These are phyloP conservation scores for Boletus patriciae DNA, from an alignment of 768 basidiomycete genomes.

Conservation along the genomic window DNA sequence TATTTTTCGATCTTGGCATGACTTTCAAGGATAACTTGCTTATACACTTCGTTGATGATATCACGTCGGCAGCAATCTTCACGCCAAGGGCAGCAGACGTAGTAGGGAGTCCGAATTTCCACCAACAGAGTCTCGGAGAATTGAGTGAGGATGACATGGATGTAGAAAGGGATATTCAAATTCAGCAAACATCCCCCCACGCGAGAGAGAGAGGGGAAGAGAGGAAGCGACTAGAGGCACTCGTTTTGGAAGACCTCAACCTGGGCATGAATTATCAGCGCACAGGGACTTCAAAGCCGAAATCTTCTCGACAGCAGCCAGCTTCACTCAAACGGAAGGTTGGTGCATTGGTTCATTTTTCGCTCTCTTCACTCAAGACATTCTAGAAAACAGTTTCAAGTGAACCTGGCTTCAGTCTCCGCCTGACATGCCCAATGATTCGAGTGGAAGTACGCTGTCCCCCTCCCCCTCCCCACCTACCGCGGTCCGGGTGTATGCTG, in stretches of 20 bases:
- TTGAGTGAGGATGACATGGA: conserved; percentile 14
- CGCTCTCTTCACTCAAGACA: conserved; percentile 4
- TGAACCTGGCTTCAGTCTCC: conserved; percentile 23
- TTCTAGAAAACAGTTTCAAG: conserved; percentile 11
- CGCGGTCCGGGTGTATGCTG: conserved; percentile 68
- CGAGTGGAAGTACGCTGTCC: conserved; percentile 70
- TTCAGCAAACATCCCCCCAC: conserved; percentile 20
- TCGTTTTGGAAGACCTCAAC: conserved; percentile 61
- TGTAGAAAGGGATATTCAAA: conserved; percentile 23
- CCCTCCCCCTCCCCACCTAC: conserved; percentile 45
- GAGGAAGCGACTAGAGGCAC: conserved; percentile 44
- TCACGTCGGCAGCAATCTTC: conserved; percentile 27
- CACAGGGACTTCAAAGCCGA: conserved; percentile 6
- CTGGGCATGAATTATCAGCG: conserved; percentile 48
- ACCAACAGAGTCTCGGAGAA: conserved; percentile 4
- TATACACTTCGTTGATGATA: conserved; percentile 50
- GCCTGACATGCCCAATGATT: conserved; percentile 52
- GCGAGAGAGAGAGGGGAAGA: conserved; percentile 37
- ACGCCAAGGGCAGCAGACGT: neutral
- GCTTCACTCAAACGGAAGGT: conserved; percentile 18
- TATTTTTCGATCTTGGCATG: conserved; percentile 69
- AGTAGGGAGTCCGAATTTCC: neutral
- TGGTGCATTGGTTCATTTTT: neutral
- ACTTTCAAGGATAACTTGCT: conserved; percentile 40
- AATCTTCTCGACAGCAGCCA: conserved; percentile 6